Conservation (phyloP, 2,329 filamentous ascomycete genomes). For the Magnaporthales sp. region DNA sequence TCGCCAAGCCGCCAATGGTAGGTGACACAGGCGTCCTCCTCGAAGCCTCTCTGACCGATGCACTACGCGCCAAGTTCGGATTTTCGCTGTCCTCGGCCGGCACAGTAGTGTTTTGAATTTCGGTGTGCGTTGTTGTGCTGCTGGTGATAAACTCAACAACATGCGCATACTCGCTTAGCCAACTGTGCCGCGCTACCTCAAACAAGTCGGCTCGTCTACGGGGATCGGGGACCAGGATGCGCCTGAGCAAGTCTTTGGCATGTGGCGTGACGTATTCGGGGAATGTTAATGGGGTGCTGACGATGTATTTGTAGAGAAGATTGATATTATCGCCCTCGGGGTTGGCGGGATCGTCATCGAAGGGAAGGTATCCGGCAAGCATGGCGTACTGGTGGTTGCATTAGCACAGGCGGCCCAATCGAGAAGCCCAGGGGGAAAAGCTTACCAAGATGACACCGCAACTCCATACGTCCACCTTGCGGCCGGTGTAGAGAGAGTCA, state of each 20-base stretch:
- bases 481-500: slow-evolving; percentile 91
- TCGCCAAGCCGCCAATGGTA: slow-evolving; percentile 53
- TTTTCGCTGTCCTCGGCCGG: slow-evolving; percentile 49
- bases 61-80: slow-evolving; percentile 67
- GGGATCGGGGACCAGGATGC: slow-evolving; percentile 92
- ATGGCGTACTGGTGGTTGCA: slow-evolving; percentile 76
- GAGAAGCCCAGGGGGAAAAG: not conserved
- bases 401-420: slow-evolving; percentile 7
- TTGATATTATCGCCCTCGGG: slow-evolving; percentile 99
- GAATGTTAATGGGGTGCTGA: slow-evolving; percentile 92
- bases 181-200: slow-evolving; percentile 94
- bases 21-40: slow-evolving; percentile 51
- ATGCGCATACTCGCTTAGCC: slow-evolving; percentile 95
- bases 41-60: slow-evolving; percentile 80
- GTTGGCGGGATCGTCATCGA: slow-evolving; percentile 96
- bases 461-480: slow-evolving; percentile 98
- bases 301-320: slow-evolving; percentile 97
- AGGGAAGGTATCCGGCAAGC: slow-evolving; percentile 94
- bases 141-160: slow-evolving; percentile 96
- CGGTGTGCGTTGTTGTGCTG: slow-evolving; percentile 76
- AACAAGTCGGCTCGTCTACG: slow-evolving; percentile 92
- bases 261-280: slow-evolving; percentile 98
- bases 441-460: slow-evolving; percentile 95
- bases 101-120: slow-evolving; percentile 75
- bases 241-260: slow-evolving; percentile 80